Evolutionary conservation across 148 eudicot genomes (phyloP), one percentile per base, ranked within the genome.

Genomic region (Mesembryanthemum crystallinum): DNA sequence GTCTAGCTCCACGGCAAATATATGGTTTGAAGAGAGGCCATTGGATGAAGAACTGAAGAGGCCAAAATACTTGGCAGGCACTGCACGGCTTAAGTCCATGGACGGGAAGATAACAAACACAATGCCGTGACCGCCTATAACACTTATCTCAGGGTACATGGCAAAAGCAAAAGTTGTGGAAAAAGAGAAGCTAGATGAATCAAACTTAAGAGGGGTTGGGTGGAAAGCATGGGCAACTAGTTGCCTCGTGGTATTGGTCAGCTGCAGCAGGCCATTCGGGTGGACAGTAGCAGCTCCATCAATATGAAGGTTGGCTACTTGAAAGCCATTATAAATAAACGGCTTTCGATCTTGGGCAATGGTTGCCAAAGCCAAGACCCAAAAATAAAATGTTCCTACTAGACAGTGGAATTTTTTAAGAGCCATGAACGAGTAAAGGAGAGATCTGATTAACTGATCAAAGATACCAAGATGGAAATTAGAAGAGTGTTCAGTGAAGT

Each of bases 1-100:
- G 60, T 87, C 90, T 23, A 87, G 69, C 63, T 87, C 90, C 0
- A 87, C 85, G 12, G 85, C 90, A 39, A 87, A 58, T 5, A 87
- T 8, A n/a, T 81, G 88, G 61, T 85, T 83, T 0, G 75, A 61
- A 1, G 13, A 4, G 1, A 55, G 72, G 24, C 69, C 79, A 3
- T 18, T 64, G 61, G n/a, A 30, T 28, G 72, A 64, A 0, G 8
- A 1, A 47, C 71, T 80, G 59, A 80, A 55, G 33, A 80, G 55
- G 20, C 83, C 83, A 7, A 80, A 61, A 64, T 55, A 71, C 7
- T n/a, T 20, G 5, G 21, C 25, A 23, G 54, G 28, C 15, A 33
- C 6, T 32, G 76, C 62, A 4, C 63, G 52, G 0, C 11, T n/a
- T 3, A 72, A 23, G 39, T 68, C 72, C 67, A 49, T 71, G 32